A percentile compares a stretch with the other conserved stretches of the same genome.
phyloP scores from a whole-genome alignment of 108 stramenopile species.

The Skeletonema menzelii region DNA sequence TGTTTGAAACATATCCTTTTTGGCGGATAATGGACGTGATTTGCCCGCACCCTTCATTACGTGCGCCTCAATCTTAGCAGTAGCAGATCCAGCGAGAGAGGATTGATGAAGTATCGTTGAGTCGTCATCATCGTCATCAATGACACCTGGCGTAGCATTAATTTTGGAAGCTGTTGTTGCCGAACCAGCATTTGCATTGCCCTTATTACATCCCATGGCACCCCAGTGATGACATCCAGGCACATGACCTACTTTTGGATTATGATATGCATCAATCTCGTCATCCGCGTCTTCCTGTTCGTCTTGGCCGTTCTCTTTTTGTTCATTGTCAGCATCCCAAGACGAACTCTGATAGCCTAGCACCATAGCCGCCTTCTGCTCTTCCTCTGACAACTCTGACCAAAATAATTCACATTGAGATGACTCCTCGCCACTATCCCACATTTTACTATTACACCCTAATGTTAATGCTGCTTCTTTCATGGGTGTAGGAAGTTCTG shows the following conservation, averaged over 20 bases:
- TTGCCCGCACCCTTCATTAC: background rate
- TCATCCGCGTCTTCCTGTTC: background rate
- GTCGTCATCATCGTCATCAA: slow-evolving; percentile 8
- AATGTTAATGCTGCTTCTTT: background rate
- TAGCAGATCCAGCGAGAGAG: slow-evolving; percentile 36
- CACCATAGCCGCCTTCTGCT: slow-evolving; percentile 1
- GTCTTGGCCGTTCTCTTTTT: background rate
- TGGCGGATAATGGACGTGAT: background rate
- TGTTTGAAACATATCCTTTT: background rate
- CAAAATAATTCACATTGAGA: background rate
- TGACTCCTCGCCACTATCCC: background rate
- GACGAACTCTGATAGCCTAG: background rate
- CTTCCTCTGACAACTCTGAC: background rate
- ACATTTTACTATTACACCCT: background rate
- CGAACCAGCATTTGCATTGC: slow-evolving; percentile 11
- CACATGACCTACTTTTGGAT: background rate
- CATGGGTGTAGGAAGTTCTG: background rate
- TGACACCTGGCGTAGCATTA: background rate
- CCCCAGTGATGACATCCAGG: slow-evolving; percentile 17
- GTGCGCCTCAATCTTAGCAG: slow-evolving; percentile 27
- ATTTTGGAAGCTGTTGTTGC: slow-evolving; percentile 5
- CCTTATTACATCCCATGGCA: slow-evolving; percentile 30
- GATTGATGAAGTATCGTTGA: background rate
- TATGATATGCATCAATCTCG: background rate
- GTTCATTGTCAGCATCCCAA: background rate